phyloP scores from a whole-genome alignment of 441 rosid species.

The Populus hybrid region DNA sequence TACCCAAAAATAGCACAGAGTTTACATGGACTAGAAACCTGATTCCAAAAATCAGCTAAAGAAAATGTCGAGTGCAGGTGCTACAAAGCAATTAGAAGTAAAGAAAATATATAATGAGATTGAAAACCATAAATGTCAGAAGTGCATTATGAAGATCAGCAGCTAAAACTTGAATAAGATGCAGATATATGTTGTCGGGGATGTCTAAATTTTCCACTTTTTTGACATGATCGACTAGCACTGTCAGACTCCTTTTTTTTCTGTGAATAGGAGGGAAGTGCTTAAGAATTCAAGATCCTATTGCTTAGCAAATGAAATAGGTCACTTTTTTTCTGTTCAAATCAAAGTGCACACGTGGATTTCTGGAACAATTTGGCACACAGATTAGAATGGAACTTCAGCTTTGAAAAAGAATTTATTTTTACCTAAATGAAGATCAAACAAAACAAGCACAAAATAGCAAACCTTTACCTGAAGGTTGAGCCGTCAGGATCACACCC shows the following conservation, averaged over 20 bases:
- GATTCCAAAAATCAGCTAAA: neutral
- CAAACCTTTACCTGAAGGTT: slow-evolving; percentile 49
- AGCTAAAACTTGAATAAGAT: neutral
- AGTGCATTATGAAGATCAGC: neutral
- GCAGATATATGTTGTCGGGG: neutral
- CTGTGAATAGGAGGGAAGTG: neutral
- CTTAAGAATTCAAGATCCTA: neutral
- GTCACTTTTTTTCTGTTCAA: neutral
- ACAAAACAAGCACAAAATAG: neutral
- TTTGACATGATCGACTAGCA: neutral
- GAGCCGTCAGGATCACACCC: slow-evolving; percentile 32
- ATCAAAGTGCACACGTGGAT: neutral
- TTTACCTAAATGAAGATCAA: neutral
- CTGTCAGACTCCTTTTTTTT: neutral
- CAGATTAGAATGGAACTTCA: neutral
- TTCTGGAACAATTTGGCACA: neutral
- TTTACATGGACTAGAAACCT: neutral
- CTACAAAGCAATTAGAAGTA: neutral
- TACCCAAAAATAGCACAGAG: neutral
- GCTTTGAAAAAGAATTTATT: neutral
- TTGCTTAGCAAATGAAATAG: neutral
- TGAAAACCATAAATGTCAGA: neutral
- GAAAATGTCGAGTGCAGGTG: neutral
- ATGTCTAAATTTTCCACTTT: neutral
- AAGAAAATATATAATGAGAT: neutral